Evolutionary conservation across 164 flowering plant genomes (phyloP).

Genomic region (Piper betle): DNA sequence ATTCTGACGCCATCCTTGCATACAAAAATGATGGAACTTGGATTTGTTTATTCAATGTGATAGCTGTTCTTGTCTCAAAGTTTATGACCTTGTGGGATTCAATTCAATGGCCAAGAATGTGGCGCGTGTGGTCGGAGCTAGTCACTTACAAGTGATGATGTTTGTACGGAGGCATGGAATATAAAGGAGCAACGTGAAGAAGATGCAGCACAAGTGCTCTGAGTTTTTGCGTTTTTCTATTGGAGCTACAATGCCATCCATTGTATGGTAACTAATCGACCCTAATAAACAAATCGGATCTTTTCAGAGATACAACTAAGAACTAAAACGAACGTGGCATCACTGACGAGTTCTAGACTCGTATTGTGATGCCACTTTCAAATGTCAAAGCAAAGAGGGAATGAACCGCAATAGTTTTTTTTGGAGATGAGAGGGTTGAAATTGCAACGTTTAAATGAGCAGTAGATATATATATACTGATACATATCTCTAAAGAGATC

Average conservation of each 20-base stretch:
- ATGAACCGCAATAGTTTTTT: too few species aligned
- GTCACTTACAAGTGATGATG: background rate
- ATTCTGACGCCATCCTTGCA: background rate
- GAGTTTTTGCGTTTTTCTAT: too few species aligned
- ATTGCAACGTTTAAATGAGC: too few species aligned
- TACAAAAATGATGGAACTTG: background rate
- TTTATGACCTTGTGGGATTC: background rate
- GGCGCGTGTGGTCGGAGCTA: background rate
- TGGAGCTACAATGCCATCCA: background rate
- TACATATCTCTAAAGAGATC: background rate
- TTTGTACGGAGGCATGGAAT: background rate
- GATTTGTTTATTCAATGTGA: background rate
- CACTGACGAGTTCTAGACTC: too few species aligned
- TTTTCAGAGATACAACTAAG: too few species aligned
- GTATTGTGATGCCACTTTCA: too few species aligned
- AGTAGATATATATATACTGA: too few species aligned
- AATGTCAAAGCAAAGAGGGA: too few species aligned
- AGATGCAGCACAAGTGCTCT: background rate
- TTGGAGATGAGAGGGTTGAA: background rate
- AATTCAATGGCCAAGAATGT: background rate
- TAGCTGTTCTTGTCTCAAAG: background rate
- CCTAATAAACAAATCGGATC: background rate
- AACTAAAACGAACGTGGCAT: too few species aligned
- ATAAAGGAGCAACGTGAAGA: background rate
- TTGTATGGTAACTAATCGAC: too few species aligned